Percentiles rank a stretch among this genome's conserved stretches.
These are phyloP conservation scores for Bryum argenteum DNA, from an alignment of 225 moss, liverwort and hornwort genomes.

Conservation along the genomic window DNA sequence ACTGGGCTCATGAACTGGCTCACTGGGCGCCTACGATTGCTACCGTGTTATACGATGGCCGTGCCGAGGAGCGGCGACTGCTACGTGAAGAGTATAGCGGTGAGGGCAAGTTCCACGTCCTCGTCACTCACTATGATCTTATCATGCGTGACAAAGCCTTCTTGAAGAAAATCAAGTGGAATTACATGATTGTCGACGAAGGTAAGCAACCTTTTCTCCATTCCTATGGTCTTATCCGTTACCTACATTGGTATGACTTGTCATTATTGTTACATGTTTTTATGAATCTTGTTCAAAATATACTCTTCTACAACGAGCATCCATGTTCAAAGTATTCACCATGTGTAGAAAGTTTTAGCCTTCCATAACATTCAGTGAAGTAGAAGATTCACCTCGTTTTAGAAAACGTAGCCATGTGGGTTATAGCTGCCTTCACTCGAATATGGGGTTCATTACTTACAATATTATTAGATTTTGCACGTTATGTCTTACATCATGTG, in stretches of 20 bases:
- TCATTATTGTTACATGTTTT: too few species aligned
- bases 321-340: too few species aligned
- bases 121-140: slow-evolving; percentile 97
- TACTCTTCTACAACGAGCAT: too few species aligned
- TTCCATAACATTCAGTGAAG: too few species aligned
- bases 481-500: too few species aligned
- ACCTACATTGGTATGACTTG: neutral
- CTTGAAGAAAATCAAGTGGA: slow-evolving; percentile 91
- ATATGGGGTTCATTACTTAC: too few species aligned
- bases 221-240: neutral
- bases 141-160: slow-evolving; percentile 99
- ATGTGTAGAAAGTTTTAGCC: too few species aligned
- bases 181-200: slow-evolving; percentile 99
- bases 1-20: slow-evolving; percentile 91
- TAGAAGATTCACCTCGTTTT: too few species aligned
- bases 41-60: slow-evolving; percentile 91
- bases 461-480: too few species aligned
- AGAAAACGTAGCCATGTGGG: too few species aligned
- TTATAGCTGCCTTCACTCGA: too few species aligned
- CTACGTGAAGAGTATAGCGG: slow-evolving; percentile 81
- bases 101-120: slow-evolving; percentile 87
- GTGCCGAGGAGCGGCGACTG: slow-evolving; percentile 83
- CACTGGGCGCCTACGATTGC: slow-evolving; percentile 82
- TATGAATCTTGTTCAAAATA: too few species aligned
- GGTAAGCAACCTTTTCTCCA: slow-evolving; percentile 35